Conservation (phyloP, 1,139 yeast genomes). For the Arxiozyma bovina region DNA sequence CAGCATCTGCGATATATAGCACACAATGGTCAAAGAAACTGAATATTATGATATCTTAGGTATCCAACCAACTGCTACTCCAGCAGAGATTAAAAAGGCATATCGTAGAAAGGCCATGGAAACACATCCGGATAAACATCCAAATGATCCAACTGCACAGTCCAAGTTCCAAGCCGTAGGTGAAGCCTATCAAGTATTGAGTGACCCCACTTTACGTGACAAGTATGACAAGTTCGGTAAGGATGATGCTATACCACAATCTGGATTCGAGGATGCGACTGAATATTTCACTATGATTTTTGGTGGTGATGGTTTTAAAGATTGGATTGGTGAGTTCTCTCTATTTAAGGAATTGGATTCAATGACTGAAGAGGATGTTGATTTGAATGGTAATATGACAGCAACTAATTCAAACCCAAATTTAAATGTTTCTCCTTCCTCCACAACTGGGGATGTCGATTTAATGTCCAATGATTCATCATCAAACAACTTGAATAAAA, state of each 20-base stretch:
- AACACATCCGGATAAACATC: constrained; percentile 95
- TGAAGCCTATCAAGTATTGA: constrained; percentile 60
- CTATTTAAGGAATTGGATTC: constrained; percentile 52
- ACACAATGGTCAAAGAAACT: constrained; percentile 81
- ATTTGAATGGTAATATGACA: constrained; percentile 15
- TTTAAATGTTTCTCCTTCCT: constrained; percentile 1
- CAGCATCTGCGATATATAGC: background rate
- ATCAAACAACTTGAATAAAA: constrained; percentile 18
- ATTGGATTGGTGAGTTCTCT: constrained; percentile 68
- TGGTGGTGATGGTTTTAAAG: constrained; percentile 70
- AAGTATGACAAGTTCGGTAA: constrained; percentile 60
- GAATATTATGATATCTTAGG: constrained; percentile 76
- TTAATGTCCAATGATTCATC: constrained; percentile 5
- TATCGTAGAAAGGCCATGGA: constrained; percentile 81
- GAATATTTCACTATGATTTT: constrained; percentile 63
- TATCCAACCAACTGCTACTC: constrained; percentile 61
- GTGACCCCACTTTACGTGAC: constrained; percentile 50
- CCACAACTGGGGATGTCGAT: background rate
- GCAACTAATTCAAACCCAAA: constrained; percentile 3
- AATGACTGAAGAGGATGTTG: constrained; percentile 42
- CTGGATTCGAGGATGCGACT: constrained; percentile 63
- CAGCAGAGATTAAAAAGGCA: constrained; percentile 82
- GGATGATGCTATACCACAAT: constrained; percentile 57
- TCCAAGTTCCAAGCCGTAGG: constrained; percentile 59
- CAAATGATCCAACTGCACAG: constrained; percentile 69